phyloP scores from a whole-genome alignment of 768 basidiomycete genomes.

The Trametes villosa region DNA sequence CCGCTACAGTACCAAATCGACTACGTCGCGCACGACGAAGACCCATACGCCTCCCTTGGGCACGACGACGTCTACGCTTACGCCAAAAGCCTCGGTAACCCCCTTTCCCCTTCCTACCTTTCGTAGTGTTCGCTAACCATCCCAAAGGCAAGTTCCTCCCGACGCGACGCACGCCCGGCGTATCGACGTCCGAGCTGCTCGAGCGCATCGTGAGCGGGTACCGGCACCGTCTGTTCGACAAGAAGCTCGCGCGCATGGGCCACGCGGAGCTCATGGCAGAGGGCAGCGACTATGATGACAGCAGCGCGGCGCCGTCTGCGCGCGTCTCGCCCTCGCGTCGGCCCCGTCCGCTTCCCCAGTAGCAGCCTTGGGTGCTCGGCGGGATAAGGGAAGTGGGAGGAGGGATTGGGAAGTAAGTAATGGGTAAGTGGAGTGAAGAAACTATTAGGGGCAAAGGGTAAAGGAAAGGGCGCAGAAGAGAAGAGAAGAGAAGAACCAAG shows the following conservation, averaged over 20 bases:
- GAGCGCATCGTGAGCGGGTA: constrained; percentile 92
- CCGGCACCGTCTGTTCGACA: constrained; percentile 82
- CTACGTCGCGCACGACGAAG: constrained; percentile 96
- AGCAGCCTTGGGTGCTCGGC: neutral
- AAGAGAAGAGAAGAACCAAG: neutral
- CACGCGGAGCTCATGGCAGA: constrained; percentile 69
- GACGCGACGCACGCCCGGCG: constrained; percentile 90
- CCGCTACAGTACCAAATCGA: constrained; percentile 71
- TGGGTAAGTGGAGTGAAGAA: neutral
- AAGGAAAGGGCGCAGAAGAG: neutral
- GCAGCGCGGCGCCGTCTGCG: constrained; percentile 17
- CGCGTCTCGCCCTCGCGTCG: constrained; percentile 18
- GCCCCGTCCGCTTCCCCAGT: no score
- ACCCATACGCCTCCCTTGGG: constrained; percentile 79
- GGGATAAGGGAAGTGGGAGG: neutral
- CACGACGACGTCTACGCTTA: constrained; percentile 85
- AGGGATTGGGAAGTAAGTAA: neutral
- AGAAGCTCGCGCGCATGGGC: constrained; percentile 90
- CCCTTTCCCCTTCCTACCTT: neutral
- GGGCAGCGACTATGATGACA: constrained; percentile 43
- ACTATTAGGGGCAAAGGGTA: neutral
- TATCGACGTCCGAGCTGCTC: constrained; percentile 91
- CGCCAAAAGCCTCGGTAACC: constrained; percentile 75
- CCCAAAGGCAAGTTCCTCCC: constrained; percentile 88
- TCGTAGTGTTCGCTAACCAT: neutral